phyloP scores from a whole-genome alignment of 2,329 filamentous ascomycete species.

The Colletotrichum chlorophyti region DNA sequence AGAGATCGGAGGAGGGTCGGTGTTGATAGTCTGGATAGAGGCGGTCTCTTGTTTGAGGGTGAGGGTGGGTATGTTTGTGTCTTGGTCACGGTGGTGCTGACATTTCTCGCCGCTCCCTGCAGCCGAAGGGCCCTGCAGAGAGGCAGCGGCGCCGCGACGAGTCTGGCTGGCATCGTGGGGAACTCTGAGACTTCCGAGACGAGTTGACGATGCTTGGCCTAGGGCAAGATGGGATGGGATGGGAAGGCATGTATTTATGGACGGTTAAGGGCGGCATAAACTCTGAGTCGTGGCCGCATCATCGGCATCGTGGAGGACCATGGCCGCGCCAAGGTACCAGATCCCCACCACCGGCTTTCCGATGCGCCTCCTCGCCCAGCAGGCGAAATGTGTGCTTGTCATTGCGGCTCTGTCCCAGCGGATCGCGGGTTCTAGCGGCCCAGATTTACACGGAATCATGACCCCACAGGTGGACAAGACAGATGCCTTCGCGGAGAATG shows the following conservation, averaged over 20 bases:
- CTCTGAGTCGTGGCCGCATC: constrained; percentile 1
- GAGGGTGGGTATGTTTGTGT: not conserved
- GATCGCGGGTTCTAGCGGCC: constrained; percentile 8
- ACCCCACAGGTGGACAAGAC: constrained; percentile 3
- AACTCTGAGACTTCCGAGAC: not conserved
- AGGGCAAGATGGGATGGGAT: not conserved
- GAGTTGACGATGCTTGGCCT: not conserved
- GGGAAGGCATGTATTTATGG: constrained; percentile 10
- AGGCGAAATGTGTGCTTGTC: not conserved
- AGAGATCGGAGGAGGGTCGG: constrained; percentile 10
- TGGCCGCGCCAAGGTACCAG: constrained; percentile 3
- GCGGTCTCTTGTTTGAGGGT: not conserved
- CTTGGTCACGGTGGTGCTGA: constrained; percentile 16
- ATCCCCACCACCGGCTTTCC: constrained; percentile 5
- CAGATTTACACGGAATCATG: not conserved
- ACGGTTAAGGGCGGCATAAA: constrained; percentile 28
- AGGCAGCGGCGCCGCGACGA: constrained; percentile 9
- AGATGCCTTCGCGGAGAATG: not conserved
- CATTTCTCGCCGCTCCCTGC: constrained; percentile 5
- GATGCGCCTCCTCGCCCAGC: constrained; percentile 6
- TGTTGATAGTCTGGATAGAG: constrained; percentile 12
- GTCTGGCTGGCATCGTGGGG: constrained; percentile 12
- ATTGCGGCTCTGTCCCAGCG: constrained; percentile 12
- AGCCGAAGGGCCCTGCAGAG: constrained; percentile 5
- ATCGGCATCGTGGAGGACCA: constrained; percentile 11